Percentiles rank a stretch among this genome's conserved stretches.
phyloP scores from a whole-genome alignment of 1,284 basidiomycete genomes.

The Moniliella sp. region DNA sequence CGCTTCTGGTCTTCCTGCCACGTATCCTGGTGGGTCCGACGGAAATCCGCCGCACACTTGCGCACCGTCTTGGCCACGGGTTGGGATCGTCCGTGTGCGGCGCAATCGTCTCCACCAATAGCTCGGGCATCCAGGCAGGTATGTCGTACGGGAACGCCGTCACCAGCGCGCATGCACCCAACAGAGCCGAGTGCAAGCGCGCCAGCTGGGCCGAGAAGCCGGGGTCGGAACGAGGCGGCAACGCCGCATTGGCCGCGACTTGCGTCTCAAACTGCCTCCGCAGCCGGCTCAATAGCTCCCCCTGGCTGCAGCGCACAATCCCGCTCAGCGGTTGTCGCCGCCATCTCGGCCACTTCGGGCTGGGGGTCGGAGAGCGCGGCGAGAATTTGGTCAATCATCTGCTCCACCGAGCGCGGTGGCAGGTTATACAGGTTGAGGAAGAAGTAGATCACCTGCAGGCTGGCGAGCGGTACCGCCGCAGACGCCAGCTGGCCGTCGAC shows the following conservation, averaged over 20 bases:
- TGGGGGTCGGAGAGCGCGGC: slow-evolving; percentile 21
- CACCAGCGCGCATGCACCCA: slow-evolving; percentile 60
- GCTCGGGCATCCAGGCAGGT: slow-evolving; percentile 60
- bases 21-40: slow-evolving; percentile 49
- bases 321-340: slow-evolving; percentile 50
- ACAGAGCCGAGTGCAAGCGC: slow-evolving; percentile 63
- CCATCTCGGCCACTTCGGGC: slow-evolving; percentile 30
- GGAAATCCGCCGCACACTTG: slow-evolving; percentile 67
- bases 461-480: slow-evolving; percentile 21
- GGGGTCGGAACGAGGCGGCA: slow-evolving; percentile 39
- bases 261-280: slow-evolving; percentile 17
- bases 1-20: slow-evolving; percentile 73
- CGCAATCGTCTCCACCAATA: slow-evolving; percentile 44
- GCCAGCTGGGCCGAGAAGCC: slow-evolving; percentile 54
- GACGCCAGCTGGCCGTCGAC: slow-evolving; percentile 23
- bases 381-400: slow-evolving; percentile 19
- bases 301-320: slow-evolving; percentile 74
- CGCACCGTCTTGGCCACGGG: slow-evolving; percentile 77
- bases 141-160: slow-evolving; percentile 66
- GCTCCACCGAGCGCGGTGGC: slow-evolving; percentile 5
- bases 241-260: slow-evolving; percentile 36
- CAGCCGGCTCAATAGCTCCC: slow-evolving; percentile 62
- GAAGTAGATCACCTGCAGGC: slow-evolving; percentile 28
- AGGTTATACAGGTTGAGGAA: slow-evolving; percentile 30
- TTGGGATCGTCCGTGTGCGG: slow-evolving; percentile 69